A percentile compares a stretch with the other conserved stretches of the same genome.
phyloP scores from a whole-genome alignment of 805 yeast species.

The Cyberlindnera lachancei region DNA sequence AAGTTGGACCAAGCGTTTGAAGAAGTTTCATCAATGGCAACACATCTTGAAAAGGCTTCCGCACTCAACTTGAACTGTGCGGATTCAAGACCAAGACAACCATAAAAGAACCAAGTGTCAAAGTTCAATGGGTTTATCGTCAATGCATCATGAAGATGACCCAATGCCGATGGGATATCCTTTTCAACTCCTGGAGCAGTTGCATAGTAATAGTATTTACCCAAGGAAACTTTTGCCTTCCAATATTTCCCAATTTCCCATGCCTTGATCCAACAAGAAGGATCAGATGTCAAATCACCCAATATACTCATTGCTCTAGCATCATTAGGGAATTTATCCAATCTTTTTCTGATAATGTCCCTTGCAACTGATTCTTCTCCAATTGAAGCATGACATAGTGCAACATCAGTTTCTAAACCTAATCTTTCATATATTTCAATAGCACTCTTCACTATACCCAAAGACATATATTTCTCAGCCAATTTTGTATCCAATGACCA shows the following conservation, averaged over 20 bases:
- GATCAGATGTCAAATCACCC: conserved; percentile 80
- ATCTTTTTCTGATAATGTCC: conserved; percentile 44
- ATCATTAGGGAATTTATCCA: conserved; percentile 56
- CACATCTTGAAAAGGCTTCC: conserved; percentile 89
- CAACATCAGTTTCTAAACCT: conserved; percentile 71
- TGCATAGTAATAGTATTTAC: conserved; percentile 66
- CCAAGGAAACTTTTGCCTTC: conserved; percentile 78
- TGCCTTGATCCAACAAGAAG: conserved; percentile 70
- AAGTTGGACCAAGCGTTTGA: conserved; percentile 88
- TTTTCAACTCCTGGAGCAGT: conserved; percentile 53
- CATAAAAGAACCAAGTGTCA: conserved; percentile 88
- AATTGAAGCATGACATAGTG: conserved; percentile 82
- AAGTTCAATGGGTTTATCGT: conserved; percentile 63
- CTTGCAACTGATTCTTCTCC: conserved; percentile 69
- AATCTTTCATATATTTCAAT: conserved; percentile 81
- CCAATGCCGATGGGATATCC: conserved; percentile 46
- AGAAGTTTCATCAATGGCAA: conserved; percentile 72
- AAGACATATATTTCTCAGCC: conserved; percentile 79
- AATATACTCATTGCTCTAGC: conserved; percentile 77
- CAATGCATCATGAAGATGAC: conserved; percentile 69
- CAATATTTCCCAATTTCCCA: conserved; percentile 84
- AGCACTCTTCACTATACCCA: conserved; percentile 83
- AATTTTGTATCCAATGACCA: conserved; percentile 78
- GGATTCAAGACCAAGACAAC: conserved; percentile 78
- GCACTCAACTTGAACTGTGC: conserved; percentile 70